These are phyloP conservation scores for Beauveria scarabaeidicola DNA, from an alignment of 2,329 filamentous ascomycete genomes.

Conservation along the genomic window DNA sequence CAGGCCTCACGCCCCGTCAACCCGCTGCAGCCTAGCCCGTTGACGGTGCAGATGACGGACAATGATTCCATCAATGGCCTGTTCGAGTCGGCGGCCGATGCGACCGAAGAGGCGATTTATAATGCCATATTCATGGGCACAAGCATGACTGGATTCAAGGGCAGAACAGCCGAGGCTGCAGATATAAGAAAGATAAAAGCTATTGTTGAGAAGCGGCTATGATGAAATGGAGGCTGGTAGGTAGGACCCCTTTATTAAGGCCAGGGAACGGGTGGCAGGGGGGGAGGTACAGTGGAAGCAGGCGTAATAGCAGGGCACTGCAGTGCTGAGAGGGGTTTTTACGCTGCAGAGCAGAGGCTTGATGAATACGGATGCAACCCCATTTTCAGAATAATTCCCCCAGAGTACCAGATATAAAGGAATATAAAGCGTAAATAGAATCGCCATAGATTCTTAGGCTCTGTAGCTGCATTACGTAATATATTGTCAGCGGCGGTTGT, in stretches of 20 bases:
- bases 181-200: constrained; percentile 37
- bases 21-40: constrained; percentile 28
- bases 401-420: no score
- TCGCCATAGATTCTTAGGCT: no score
- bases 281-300: background rate
- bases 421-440: no score
- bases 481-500: no score
- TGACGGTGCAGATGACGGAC: constrained; percentile 31
- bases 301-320: background rate
- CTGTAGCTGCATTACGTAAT: no score
- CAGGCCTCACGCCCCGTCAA: constrained; percentile 32
- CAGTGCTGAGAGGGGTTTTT: background rate
- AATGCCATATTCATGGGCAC: constrained; percentile 56
- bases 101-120: constrained; percentile 57
- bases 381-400: no score
- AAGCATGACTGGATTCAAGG: constrained; percentile 46
- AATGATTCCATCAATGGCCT: constrained; percentile 52
- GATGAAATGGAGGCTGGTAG: background rate
- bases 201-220: constrained; percentile 32
- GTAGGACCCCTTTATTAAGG: no score
- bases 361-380: no score
- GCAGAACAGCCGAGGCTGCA: constrained; percentile 39
- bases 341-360: background rate
- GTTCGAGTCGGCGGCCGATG: constrained; percentile 54
- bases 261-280: background rate